Percentiles rank a stretch among this genome's conserved stretches.
Evolutionary conservation across 768 basidiomycete genomes (phyloP).

Genomic region (Suillus brevipes): DNA sequence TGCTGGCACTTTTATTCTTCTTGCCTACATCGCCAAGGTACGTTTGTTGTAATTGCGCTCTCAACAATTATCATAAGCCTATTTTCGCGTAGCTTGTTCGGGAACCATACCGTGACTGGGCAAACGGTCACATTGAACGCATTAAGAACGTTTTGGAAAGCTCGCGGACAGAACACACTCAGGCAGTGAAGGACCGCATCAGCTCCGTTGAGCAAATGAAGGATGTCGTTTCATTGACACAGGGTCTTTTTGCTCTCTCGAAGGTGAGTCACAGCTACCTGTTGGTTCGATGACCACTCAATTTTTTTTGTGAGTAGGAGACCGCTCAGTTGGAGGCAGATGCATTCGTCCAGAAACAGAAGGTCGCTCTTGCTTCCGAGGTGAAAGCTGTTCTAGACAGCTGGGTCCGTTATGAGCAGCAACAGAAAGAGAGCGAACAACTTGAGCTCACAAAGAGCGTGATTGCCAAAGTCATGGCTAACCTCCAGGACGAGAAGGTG

Average conservation of each 20-base stretch:
- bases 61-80: constrained; percentile 13
- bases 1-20: constrained; percentile 79
- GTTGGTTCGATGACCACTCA: neutral
- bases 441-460: constrained; percentile 84
- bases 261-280: constrained; percentile 53
- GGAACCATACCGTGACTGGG: constrained; percentile 92
- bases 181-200: constrained; percentile 92
- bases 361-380: constrained; percentile 82
- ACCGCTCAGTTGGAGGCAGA: constrained; percentile 89
- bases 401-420: constrained; percentile 98
- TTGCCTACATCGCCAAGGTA: constrained; percentile 81
- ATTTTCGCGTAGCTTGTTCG: constrained; percentile 56
- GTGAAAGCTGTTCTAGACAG: constrained; percentile 94
- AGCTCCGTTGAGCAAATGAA: constrained; percentile 90
- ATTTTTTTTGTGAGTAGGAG: constrained; percentile 51
- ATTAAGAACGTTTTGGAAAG: constrained; percentile 79
- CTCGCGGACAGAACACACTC: constrained; percentile 87
- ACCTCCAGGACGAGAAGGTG: constrained; percentile 82
- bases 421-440: constrained; percentile 96
- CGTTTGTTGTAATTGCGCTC: constrained; percentile 21
- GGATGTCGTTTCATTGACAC: constrained; percentile 89
- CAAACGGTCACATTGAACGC: constrained; percentile 80
- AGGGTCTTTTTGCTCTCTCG: constrained; percentile 88
- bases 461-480: constrained; percentile 83
- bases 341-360: constrained; percentile 89